Base-by-base conservation (phyloP, 2,329 filamentous ascomycete species). In the Botrytis tulipae region DNA sequence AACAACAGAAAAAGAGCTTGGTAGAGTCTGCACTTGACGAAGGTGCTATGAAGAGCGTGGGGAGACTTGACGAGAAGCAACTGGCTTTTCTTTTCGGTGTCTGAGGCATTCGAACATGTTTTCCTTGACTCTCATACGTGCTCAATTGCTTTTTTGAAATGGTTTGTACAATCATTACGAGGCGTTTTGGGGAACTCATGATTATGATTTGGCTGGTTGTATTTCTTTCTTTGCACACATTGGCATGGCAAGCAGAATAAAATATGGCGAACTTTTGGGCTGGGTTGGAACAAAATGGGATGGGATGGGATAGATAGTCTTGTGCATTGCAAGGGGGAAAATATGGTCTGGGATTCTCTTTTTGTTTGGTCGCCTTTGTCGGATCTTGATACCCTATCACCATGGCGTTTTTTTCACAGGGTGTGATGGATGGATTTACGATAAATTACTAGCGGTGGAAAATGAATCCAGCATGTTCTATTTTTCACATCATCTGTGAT, bases 21-120 rank as follows among this genome's bases (percentile, higher is more conserved):
- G 93, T 97, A 54, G 90, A 93, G 75, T 87, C 89, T 16, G 95
- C 94, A 1, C 86, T 98, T 35, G 93, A 96, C 78, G 93, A 97
- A 82, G 87, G 88, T 40, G 91, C 90, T 57, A 87, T 87, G 48
- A 88, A 88, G 79, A 88, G 86, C 74, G 85, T 97, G 70, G 89
- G 89, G 12, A 86, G 92, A 59, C 85, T 97, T 29, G 78, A 75
- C 59, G 73, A 74, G n/a, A 63, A 54, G 14, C 76, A 80, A 68
- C 74, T 81, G 25, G 76, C 76, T 18, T 81, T 77, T 73, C 73
- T 81, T 2, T 81, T 81, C 51, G 78, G 78, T 70, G 77, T 72
- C 61, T 46, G 40, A 68, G 40, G n/a, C 18, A 68, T 42, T 25
- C 16, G 25, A 54, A 40, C 4, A 68, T 32, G 29, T 57, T 35